phyloP scores from a whole-genome alignment of 2,329 filamentous ascomycete genomes.

The Talaromyces sp. region DNA sequence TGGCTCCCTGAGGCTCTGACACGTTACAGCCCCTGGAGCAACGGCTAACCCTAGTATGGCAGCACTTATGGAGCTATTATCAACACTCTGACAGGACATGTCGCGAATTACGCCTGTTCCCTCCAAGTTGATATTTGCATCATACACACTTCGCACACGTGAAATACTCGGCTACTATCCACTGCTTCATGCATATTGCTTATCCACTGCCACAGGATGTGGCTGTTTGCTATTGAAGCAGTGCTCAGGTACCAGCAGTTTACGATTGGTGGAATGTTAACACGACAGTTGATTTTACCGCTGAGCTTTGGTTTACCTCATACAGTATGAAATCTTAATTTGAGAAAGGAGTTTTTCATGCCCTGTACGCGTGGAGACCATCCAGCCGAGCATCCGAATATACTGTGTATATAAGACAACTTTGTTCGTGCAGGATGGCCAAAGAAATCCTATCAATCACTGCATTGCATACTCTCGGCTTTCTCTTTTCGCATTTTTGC shows the following conservation, averaged over 20 bases:
- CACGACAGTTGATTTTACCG: neutral
- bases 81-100: neutral
- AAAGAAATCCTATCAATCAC: neutral
- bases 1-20: neutral
- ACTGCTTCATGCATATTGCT: neutral
- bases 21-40: constrained; percentile 3
- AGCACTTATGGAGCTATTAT: constrained; percentile 1
- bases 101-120: neutral
- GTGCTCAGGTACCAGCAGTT: neutral
- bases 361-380: neutral
- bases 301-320: neutral
- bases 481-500: neutral
- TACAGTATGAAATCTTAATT: neutral
- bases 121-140: neutral
- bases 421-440: neutral
- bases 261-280: neutral
- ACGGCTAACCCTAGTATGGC: neutral
- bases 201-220: neutral
- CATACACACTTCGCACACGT: neutral
- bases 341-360: neutral
- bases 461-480: neutral
- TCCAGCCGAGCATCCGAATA: neutral
- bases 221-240: neutral
- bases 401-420: neutral
- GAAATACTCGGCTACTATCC: neutral